Conservation (phyloP, 805 yeast genomes). For the Candida montana region DNA sequence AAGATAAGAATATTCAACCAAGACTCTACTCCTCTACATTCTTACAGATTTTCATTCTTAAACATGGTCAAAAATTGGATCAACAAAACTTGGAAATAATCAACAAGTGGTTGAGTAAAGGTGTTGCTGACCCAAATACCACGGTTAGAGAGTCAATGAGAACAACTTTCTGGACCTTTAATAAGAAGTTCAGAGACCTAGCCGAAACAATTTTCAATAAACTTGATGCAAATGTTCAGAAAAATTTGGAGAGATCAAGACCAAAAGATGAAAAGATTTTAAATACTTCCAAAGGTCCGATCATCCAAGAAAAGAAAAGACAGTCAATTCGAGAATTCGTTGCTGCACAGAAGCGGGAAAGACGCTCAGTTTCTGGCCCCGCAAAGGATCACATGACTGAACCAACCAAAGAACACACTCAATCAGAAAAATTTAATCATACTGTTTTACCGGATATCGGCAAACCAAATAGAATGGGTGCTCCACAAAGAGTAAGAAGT, state of each 20-base stretch:
- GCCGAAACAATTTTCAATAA: slow-evolving; percentile 32
- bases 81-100: slow-evolving; percentile 34
- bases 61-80: slow-evolving; percentile 37
- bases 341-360: slow-evolving; percentile 37
- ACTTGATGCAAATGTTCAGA: slow-evolving; percentile 35
- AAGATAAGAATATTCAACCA: slow-evolving; percentile 69
- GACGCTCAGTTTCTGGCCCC: slow-evolving; percentile 32
- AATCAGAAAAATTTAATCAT: background rate
- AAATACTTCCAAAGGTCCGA: slow-evolving; percentile 2
- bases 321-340: slow-evolving; percentile 46
- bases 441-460: slow-evolving; percentile 15
- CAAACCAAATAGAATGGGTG: slow-evolving; percentile 20
- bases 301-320: slow-evolving; percentile 25
- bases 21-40: slow-evolving; percentile 66
- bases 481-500: slow-evolving; percentile 21
- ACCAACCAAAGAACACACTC: background rate
- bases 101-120: slow-evolving; percentile 48
- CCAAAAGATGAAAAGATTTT: slow-evolving; percentile 30
- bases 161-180: slow-evolving; percentile 66
- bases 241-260: slow-evolving; percentile 56
- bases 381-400: slow-evolving; percentile 5
- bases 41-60: slow-evolving; percentile 55
- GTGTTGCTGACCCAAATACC: slow-evolving; percentile 76
- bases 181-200: slow-evolving; percentile 45
- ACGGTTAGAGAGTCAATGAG: slow-evolving; percentile 74